Conservation (phyloP, 2,329 filamentous ascomycete species). For the Cyphellophora attinorum region DNA sequence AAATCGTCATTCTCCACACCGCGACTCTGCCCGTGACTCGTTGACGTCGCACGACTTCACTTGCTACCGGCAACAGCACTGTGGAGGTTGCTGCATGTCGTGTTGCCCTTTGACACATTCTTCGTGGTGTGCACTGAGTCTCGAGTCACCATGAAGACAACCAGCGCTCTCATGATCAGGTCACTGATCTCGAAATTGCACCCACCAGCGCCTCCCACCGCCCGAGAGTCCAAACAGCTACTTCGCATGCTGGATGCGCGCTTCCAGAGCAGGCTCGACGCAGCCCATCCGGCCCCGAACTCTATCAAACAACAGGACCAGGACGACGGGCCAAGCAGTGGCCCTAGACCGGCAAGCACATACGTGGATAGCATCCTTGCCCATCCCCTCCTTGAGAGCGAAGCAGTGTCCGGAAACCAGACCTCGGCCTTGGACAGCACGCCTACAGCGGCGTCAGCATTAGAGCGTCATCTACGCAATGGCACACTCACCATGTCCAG, state of each 20-base stretch:
- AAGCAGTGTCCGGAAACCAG: too few species aligned
- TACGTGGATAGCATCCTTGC: conserved; percentile 15
- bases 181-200: conserved; percentile 46
- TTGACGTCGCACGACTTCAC: too few species aligned
- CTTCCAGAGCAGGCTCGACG: conserved; percentile 54
- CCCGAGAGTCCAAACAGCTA: conserved; percentile 49
- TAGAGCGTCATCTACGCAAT: conserved; percentile 10
- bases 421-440: conserved; percentile 2
- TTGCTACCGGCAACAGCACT: too few species aligned
- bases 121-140: too few species aligned
- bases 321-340: conserved; percentile 11
- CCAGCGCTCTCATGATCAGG: conserved; percentile 36
- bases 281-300: conserved; percentile 40
- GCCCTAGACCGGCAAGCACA: conserved; percentile 9
- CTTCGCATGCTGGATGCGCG: conserved; percentile 52
- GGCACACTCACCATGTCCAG: conserved; percentile 7
- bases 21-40: too few species aligned
- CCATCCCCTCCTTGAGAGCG: conserved; percentile 14
- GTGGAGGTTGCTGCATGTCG: too few species aligned
- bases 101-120: too few species aligned
- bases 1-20: too few species aligned
- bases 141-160: conserved; percentile 45
- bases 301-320: conserved; percentile 12
- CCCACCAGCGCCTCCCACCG: conserved; percentile 39
- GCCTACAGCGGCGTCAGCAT: conserved; percentile 7